Percentiles rank a stretch among this genome's conserved stretches.
phyloP scores from a whole-genome alignment of 2,329 filamentous ascomycete genomes.

The Dactylellina cionopaga region DNA sequence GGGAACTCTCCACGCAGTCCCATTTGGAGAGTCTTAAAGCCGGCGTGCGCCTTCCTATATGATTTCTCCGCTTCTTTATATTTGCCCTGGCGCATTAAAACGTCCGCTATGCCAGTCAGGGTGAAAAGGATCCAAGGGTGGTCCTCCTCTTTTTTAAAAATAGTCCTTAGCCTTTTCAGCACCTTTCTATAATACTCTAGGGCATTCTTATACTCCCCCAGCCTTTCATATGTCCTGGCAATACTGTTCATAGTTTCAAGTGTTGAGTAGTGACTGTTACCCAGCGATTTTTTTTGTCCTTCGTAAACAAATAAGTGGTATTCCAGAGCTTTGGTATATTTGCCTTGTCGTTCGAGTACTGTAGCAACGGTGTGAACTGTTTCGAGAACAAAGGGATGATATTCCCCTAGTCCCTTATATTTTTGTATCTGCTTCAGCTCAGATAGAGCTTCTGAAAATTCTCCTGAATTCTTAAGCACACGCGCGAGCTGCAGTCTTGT shows the following conservation, averaged over 20 bases:
- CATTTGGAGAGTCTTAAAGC: background rate
- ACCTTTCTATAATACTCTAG: background rate
- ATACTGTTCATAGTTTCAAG: background rate
- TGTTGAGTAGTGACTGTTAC: slow-evolving; percentile 8
- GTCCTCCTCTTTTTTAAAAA: slow-evolving; percentile 9
- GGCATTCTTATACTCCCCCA: background rate
- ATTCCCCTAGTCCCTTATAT: background rate
- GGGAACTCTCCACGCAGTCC: background rate
- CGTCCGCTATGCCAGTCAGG: background rate
- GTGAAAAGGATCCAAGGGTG: slow-evolving; percentile 17
- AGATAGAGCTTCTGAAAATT: slow-evolving; percentile 7
- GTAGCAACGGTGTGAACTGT: background rate
- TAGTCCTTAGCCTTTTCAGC: background rate
- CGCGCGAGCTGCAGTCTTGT: background rate
- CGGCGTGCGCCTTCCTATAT: slow-evolving; percentile 1
- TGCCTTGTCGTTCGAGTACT: background rate
- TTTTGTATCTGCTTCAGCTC: background rate
- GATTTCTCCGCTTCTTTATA: slow-evolving; percentile 6
- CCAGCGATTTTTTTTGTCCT: background rate
- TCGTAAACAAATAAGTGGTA: background rate
- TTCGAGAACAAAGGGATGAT: background rate
- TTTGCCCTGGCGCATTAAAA: background rate
- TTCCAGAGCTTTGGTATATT: background rate
- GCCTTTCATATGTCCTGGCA: background rate
- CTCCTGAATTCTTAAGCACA: background rate